phyloP scores from a whole-genome alignment of 495 filamentous ascomycete species.

The Penicillium verhagenii region DNA sequence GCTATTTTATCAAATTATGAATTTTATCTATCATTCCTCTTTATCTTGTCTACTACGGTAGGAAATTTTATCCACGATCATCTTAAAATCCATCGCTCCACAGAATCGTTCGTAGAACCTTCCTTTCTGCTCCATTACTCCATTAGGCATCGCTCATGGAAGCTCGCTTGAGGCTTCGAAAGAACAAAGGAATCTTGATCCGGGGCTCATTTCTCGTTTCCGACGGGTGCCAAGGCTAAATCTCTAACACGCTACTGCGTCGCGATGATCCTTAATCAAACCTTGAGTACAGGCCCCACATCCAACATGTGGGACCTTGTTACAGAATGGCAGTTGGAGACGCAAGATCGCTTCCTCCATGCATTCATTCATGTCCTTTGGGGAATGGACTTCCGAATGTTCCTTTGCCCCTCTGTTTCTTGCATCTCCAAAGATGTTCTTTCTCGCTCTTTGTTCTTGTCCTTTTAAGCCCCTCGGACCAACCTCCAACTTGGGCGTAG shows the following conservation, averaged over 20 bases:
- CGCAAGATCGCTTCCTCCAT: slow-evolving; percentile 18
- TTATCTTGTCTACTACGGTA: background rate
- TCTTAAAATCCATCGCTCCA: background rate
- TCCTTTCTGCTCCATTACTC: slow-evolving; percentile 13
- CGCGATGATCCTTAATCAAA: slow-evolving; percentile 48
- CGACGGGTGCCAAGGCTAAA: slow-evolving; percentile 32
- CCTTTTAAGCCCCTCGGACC: slow-evolving; percentile 15
- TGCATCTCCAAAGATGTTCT: slow-evolving; percentile 1
- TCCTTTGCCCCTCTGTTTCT: background rate
- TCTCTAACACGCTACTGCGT: slow-evolving; percentile 36
- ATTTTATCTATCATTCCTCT: too few relatives aligned
- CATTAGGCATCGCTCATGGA: slow-evolving; percentile 12
- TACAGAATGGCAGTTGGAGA: slow-evolving; percentile 17
- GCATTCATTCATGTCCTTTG: too few relatives aligned
- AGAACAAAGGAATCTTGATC: slow-evolving; percentile 24
- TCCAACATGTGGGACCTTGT: slow-evolving; percentile 17
- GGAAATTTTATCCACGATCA: background rate
- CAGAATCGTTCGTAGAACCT: slow-evolving; percentile 14
- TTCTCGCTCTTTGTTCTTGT: too few relatives aligned
- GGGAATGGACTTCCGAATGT: background rate
- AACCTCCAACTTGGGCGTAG: slow-evolving; percentile 21
- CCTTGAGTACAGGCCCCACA: slow-evolving; percentile 37
- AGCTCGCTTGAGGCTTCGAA: slow-evolving; percentile 26
- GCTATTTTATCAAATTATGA: too few relatives aligned
- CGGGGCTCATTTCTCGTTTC: slow-evolving; percentile 10